These are phyloP conservation scores for Prunus mongolica DNA, from an alignment of 306 rosid genomes.

Conservation along the genomic window DNA sequence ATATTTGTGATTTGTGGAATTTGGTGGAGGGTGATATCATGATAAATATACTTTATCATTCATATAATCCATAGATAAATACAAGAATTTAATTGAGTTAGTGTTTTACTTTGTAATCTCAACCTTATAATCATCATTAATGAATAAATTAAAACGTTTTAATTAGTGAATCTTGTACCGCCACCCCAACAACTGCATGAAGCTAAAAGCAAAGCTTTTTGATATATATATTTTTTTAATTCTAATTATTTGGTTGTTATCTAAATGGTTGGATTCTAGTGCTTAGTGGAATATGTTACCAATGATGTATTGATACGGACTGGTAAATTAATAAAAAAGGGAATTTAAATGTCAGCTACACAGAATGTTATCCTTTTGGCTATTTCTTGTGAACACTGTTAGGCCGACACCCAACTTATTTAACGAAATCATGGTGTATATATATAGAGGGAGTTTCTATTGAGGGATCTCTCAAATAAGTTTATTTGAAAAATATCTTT, in stretches of 20 bases:
- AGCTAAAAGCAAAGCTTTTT: conserved; percentile 7
- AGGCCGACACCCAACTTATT: not conserved
- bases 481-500: rapidly evolving
- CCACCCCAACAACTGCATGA: conserved; percentile 5
- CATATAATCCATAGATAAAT: not conserved
- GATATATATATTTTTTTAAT: not conserved
- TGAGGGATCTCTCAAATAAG: no score
- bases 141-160: not conserved
- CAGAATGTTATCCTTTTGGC: not conserved
- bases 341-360: not conserved
- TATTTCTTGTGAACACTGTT: not conserved
- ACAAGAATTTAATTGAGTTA: not conserved
- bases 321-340: not conserved
- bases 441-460: no score
- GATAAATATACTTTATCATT: not conserved
- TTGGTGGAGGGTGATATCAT: not conserved
- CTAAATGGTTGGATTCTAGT: conserved; percentile 4
- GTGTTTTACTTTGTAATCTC: not conserved
- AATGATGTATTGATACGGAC: not conserved
- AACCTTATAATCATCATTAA: not conserved
- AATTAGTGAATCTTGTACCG: not conserved
- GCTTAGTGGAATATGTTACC: conserved; percentile 1
- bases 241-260: not conserved
- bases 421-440: no score
- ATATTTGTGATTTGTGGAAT: not conserved